Evolutionary conservation across 1,139 yeast species (phyloP).

Genomic region (Zygosaccharomyces pseudobailii): DNA sequence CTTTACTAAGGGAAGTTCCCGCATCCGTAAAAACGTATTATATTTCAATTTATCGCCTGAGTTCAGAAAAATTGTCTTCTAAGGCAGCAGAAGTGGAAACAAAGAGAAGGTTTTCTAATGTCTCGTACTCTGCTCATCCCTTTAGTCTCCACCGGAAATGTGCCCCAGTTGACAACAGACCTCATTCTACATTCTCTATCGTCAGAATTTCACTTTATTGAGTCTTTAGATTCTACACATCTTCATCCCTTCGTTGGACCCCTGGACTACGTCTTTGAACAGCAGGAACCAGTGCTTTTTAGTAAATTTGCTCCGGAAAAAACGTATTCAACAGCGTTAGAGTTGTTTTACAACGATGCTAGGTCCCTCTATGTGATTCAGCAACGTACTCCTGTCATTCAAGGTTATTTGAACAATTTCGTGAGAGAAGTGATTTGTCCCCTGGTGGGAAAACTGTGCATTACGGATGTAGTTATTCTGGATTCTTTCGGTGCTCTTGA

Average conservation of each 20-base stretch:
- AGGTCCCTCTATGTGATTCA: conserved; percentile 57
- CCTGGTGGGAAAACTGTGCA: conserved; percentile 39
- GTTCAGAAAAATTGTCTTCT: neutral
- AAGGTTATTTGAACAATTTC: conserved; percentile 53
- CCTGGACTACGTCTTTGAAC: conserved; percentile 43
- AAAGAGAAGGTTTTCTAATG: conserved; percentile 2
- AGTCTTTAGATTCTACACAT: conserved; percentile 52
- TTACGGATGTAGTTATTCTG: conserved; percentile 50
- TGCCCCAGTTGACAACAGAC: conserved; percentile 80
- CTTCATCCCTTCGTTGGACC: conserved; percentile 87
- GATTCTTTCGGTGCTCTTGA: conserved; percentile 70
- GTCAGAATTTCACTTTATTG: conserved; percentile 45
- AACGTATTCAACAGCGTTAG: conserved; percentile 49
- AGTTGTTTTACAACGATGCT: conserved; percentile 45
- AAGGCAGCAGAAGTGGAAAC: neutral
- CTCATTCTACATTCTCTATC: conserved; percentile 58
- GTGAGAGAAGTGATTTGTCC: conserved; percentile 50
- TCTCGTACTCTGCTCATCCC: conserved; percentile 54
- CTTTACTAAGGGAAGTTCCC: too few species aligned
- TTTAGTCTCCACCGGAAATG: conserved; percentile 79
- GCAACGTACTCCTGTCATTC: conserved; percentile 78
- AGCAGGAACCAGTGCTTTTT: conserved; percentile 26
- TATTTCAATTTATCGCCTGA: too few species aligned
- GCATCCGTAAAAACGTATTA: too few species aligned
- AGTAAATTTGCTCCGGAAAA: conserved; percentile 6